Evolutionary conservation across 2,329 filamentous ascomycete species (phyloP).

Genomic region (Aschersonia sp.): DNA sequence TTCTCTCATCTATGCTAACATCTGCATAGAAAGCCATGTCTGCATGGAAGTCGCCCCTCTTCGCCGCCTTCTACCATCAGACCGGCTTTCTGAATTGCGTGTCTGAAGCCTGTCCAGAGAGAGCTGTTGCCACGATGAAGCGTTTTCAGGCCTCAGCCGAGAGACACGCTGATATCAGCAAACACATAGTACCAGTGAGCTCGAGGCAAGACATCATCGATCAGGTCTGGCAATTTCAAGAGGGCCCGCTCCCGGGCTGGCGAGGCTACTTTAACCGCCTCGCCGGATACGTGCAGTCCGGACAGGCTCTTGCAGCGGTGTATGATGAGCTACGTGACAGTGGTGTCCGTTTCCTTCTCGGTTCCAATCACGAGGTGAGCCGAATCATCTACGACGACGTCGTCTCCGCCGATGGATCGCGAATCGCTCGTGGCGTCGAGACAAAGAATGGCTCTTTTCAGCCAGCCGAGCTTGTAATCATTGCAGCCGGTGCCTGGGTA

Average conservation of each 20-base stretch:
- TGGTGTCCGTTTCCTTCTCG: conserved; percentile 23
- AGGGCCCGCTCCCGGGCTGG: conserved; percentile 32
- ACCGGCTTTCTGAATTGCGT: conserved; percentile 29
- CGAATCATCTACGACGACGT: conserved; percentile 10
- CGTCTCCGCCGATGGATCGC: background rate
- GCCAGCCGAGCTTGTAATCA: conserved; percentile 26
- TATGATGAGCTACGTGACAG: conserved; percentile 23
- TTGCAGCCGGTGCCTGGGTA: conserved; percentile 35
- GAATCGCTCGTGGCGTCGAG: conserved; percentile 3
- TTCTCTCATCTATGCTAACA: background rate
- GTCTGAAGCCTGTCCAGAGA: conserved; percentile 29
- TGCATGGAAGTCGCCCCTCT: conserved; percentile 36
- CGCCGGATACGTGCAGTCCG: conserved; percentile 42
- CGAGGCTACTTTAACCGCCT: conserved; percentile 43
- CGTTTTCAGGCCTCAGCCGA: conserved; percentile 25
- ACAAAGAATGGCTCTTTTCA: conserved; percentile 7
- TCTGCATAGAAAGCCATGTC: conserved; percentile 26
- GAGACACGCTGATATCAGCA: conserved; percentile 22
- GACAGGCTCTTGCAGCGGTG: conserved; percentile 32
- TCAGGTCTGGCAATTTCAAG: conserved; percentile 31
- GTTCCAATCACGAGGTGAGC: conserved; percentile 12
- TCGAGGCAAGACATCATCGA: conserved; percentile 23
- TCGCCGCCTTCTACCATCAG: conserved; percentile 33
- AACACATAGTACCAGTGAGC: conserved; percentile 22
- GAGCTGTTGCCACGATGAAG: conserved; percentile 30